Conservation (phyloP, 2,329 filamentous ascomycete genomes). For the Xylaria hypoxylon region DNA sequence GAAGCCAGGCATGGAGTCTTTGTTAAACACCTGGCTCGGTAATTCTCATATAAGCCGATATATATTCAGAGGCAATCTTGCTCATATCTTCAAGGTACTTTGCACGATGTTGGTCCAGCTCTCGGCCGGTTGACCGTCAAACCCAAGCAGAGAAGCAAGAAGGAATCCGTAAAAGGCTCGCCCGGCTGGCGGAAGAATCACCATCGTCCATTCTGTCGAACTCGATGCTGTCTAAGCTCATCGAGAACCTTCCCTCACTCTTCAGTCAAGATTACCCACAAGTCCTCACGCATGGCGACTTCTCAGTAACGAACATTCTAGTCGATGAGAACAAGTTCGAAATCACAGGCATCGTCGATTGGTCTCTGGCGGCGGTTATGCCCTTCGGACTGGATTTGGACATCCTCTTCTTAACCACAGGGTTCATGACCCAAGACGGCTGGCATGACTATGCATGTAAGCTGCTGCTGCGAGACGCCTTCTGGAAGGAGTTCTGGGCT, state of each 20-base stretch:
- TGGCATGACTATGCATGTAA: constrained; percentile 48
- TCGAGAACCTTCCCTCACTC: constrained; percentile 42
- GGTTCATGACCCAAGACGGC: constrained; percentile 45
- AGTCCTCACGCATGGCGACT: constrained; percentile 49
- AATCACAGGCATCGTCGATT: constrained; percentile 50
- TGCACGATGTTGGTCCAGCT: constrained; percentile 44
- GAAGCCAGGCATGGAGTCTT: constrained; percentile 32
- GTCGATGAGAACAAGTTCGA: constrained; percentile 43
- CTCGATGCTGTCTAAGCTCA: constrained; percentile 15
- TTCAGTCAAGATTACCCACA: constrained; percentile 48
- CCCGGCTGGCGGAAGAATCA: constrained; percentile 17
- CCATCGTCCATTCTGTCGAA: constrained; percentile 15
- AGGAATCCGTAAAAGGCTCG: constrained; percentile 40
- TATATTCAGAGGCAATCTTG: constrained; percentile 3
- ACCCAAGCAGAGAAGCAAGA: constrained; percentile 14
- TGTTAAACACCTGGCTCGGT: constrained; percentile 37
- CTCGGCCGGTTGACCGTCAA: constrained; percentile 30
- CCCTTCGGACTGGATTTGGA: constrained; percentile 41
- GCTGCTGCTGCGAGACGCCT: constrained; percentile 37
- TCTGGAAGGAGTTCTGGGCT: constrained; percentile 50
- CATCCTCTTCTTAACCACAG: constrained; percentile 45
- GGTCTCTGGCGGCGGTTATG: constrained; percentile 46
- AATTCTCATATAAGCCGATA: constrained; percentile 10
- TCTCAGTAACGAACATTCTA: constrained; percentile 50
- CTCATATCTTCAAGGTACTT: constrained; percentile 43